phyloP scores from a whole-genome alignment of 805 yeast genomes.

The Lipomyces anomalus region DNA sequence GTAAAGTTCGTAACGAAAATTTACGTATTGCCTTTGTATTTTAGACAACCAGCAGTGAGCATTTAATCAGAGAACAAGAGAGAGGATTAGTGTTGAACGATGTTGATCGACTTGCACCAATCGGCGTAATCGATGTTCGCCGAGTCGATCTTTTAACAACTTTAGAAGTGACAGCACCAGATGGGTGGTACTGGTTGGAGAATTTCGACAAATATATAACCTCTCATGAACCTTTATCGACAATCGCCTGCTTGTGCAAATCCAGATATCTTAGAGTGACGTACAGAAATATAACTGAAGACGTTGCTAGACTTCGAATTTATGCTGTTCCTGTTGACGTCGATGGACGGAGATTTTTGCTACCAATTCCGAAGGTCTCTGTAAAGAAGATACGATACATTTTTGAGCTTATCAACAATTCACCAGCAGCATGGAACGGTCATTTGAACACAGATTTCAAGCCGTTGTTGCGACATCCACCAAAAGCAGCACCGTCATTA shows the following conservation, averaged over 20 bases:
- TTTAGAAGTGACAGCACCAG: slow-evolving; percentile 37
- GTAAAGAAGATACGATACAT: slow-evolving; percentile 9
- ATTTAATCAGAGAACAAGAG: slow-evolving; percentile 24
- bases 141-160: slow-evolving; percentile 40
- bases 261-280: slow-evolving; percentile 44
- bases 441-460: slow-evolving; percentile 2
- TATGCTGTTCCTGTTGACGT: slow-evolving; percentile 14
- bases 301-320: slow-evolving; percentile 16
- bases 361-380: slow-evolving; percentile 1
- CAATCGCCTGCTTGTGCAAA: slow-evolving; percentile 37
- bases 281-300: slow-evolving; percentile 31
- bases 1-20: too few species aligned
- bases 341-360: slow-evolving; percentile 17
- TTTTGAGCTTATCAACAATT: slow-evolving; percentile 5
- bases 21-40: too few species aligned
- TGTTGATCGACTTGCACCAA: slow-evolving; percentile 37
- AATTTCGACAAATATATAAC: slow-evolving; percentile 30
- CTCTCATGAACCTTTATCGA: slow-evolving; percentile 7
- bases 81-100: slow-evolving; percentile 37
- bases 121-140: slow-evolving; percentile 46
- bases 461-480: slow-evolving; percentile 29
- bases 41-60: too few species aligned
- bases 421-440: slow-evolving; percentile 17
- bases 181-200: slow-evolving; percentile 56
- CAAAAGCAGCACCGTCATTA: slow-evolving; percentile 19